Evolutionary conservation across 1,139 yeast genomes (phyloP), one percentile per base, ranked within the genome.

Genomic region (Taphrina confusa): DNA sequence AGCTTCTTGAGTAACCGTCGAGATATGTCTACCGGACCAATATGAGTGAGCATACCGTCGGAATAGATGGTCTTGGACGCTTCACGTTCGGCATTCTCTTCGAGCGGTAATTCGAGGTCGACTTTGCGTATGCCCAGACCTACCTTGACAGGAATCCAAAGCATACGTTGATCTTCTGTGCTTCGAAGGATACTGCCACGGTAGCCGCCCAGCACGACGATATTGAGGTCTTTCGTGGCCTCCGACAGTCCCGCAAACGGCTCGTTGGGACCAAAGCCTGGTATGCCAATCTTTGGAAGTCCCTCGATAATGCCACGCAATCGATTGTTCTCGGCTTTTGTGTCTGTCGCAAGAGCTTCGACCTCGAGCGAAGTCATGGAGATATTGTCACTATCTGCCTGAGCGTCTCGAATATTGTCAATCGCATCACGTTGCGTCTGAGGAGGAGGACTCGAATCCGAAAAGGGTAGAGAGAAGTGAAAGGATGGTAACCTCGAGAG

Each of bases 111-210:
- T 5, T 83, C 73, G 28, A 90, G 73, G 73, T 87, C 83, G 62
- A 85, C 81, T n/a, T 55, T 44, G 31, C 33, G 40, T 68, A 83
- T 85, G 66, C 87, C 83, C 60, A 90, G 78, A 0, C 96, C 96
- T 0, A 94, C 96, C 68, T 86, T 85, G 31, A 89, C 71, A 0
- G 97, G 97, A 33, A 90, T 81, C 97, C 97, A 90, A 0, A 87
- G 80, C 56, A 92, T 76, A 63, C 84, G 80, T 16, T 77, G 74
- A 0, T 95, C 84, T 33, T 76, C 76, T 0, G 81, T 69, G 67
- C 87, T 94, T 50, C 94, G 72, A 60, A 90, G 72, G n/a, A 85
- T 80, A 28, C 90, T 83, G 1, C 97, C 97, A 67, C 97, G 76
- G 71, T 87, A 90, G 0, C 97, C 97, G 2, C 97, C 96, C 72